Evolutionary conservation across 352 stramenopile species (phyloP), one percentile per base, ranked within the genome.

Genomic region (Phytophthora fragariae): DNA sequence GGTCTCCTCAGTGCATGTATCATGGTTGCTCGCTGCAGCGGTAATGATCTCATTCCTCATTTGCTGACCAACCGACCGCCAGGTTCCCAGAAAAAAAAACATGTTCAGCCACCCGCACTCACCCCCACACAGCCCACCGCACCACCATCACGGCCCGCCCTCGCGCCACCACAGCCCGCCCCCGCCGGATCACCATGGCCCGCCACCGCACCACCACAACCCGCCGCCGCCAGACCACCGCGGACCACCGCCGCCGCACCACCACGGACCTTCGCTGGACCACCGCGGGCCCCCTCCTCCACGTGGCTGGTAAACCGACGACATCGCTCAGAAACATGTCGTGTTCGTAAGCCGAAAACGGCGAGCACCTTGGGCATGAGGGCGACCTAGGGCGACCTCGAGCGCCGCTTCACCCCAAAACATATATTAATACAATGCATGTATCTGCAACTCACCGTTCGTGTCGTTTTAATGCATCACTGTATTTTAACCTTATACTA

Each of bases 71-170:
- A 62, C 7, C 44, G 53, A 33, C 61, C 64, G n/a, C n/a, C 15
- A 41, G 14, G 35, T 4, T 12, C 35, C 29, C 46, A 62, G 52
- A n/a, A 55, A 69, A 21, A 21, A 50, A 31, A n/a, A 33, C 37
- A 75, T 75, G 68, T 70, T 71, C 37, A 49, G 50, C 29, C 68
- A 35, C 15, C 46, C 61, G n/a, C 44, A 70, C 55, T 66, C 62
- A 41, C 59, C 60, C 54, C 66, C 60, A 10, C 66, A 63, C 31
- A 73, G 66, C 66, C 66, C 66, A 5, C 44, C 58, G 12, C 57
- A 44, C 50, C 52, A 73, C 58, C 66, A 73, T 19, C 60, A 57
- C 24, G 49, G 54, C 12, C 53, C 67, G 24, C 67, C 67, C 11
- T 60, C 53, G 8, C 15, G 19, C 31, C 59, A 70, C 37, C 68